phyloP scores from a whole-genome alignment of 148 eudicot genomes.

The Drosera capensis region DNA sequence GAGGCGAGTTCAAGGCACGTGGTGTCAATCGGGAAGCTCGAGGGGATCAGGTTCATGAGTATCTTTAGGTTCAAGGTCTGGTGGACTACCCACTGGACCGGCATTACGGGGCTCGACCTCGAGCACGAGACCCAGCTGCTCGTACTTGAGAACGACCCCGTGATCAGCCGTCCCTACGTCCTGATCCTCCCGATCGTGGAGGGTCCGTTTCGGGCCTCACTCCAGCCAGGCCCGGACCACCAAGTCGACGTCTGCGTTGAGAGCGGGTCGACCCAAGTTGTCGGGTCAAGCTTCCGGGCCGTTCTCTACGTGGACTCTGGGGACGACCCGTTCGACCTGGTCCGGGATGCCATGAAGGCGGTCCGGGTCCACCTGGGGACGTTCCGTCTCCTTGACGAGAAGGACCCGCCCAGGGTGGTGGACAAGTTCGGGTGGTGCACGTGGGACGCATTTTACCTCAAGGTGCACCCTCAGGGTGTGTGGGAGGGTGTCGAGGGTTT shows the following conservation, averaged over 20 bases:
- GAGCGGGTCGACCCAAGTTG: constrained; percentile 59
- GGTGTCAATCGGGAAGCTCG: constrained; percentile 53
- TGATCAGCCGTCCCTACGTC: constrained; percentile 57
- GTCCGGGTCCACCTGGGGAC: constrained; percentile 58
- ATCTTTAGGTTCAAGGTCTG: constrained; percentile 89
- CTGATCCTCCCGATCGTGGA: constrained; percentile 60
- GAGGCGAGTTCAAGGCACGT: constrained; percentile 37
- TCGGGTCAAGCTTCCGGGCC: constrained; percentile 19
- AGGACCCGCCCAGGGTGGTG: constrained; percentile 57
- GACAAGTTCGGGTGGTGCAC: constrained; percentile 98
- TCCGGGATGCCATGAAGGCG: constrained; percentile 49
- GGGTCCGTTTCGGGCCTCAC: constrained; percentile 65
- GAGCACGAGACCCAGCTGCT: constrained; percentile 76
- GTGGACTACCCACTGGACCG: constrained; percentile 96
- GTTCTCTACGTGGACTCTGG: constrained; percentile 49
- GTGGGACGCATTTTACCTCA: constrained; percentile 87
- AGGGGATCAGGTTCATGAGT: constrained; percentile 52
- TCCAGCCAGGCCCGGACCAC: constrained; percentile 51
- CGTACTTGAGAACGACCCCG: constrained; percentile 31
- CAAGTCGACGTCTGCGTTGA: constrained; percentile 54
- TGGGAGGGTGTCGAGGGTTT: constrained; percentile 64
- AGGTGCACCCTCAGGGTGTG: constrained; percentile 67
- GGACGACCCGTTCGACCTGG: constrained; percentile 45
- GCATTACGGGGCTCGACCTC: constrained; percentile 55
- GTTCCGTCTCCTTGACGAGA: constrained; percentile 55